These are phyloP conservation scores for Hemileccinum rubropunctum DNA, from an alignment of 768 basidiomycete species.

Conservation along the genomic window DNA sequence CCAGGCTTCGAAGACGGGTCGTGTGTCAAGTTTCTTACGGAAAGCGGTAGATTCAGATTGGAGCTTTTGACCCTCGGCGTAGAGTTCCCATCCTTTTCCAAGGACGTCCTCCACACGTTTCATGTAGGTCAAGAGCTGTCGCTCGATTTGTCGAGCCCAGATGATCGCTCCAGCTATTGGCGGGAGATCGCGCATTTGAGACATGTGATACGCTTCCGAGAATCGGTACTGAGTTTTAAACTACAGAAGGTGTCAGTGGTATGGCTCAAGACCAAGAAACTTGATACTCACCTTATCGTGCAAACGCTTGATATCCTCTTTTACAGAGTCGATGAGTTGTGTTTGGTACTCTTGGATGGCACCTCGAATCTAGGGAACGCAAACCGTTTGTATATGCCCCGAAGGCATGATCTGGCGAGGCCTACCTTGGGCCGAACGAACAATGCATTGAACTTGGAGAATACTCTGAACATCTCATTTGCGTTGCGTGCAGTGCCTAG, in stretches of 20 bases:
- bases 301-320: conserved; percentile 93
- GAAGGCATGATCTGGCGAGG: neutral
- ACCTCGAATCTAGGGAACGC: conserved; percentile 71
- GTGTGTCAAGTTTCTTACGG: conserved; percentile 93
- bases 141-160: conserved; percentile 99
- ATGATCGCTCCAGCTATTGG: conserved; percentile 98
- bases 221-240: conserved; percentile 96
- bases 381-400: neutral
- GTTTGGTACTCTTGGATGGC: conserved; percentile 99
- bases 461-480: conserved; percentile 99
- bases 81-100: conserved; percentile 97
- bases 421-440: conserved; percentile 93
- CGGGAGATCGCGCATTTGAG: conserved; percentile 96
- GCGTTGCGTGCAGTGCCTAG: conserved; percentile 95
- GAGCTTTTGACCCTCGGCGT: conserved; percentile 98
- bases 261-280: neutral
- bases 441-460: conserved; percentile 96
- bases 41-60: conserved; percentile 90
- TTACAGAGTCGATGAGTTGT: conserved; percentile 97
- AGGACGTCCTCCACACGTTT: conserved; percentile 98
- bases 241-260: conserved; percentile 33
- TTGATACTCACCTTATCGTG: conserved; percentile 73
- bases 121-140: conserved; percentile 96
- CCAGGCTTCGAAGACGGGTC: conserved; percentile 96
- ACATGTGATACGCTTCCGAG: conserved; percentile 97